Percentiles rank a stretch among this genome's conserved stretches.
These are phyloP conservation scores for Gyromitra esculenta DNA, from an alignment of 2,329 filamentous ascomycete genomes.

Conservation along the genomic window DNA sequence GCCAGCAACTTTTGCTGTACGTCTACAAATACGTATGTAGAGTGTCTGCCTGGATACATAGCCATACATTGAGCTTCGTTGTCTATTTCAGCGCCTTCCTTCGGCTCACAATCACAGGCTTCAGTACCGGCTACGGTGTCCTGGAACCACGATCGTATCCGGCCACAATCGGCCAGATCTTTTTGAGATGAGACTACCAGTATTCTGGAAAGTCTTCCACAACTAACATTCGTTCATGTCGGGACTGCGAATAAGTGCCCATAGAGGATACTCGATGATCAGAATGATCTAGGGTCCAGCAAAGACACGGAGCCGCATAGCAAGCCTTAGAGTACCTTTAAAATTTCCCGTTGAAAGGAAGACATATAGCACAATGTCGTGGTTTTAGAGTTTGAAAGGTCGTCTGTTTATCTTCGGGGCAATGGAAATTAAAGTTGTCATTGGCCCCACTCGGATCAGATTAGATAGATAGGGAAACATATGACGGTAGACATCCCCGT, in stretches of 20 bases:
- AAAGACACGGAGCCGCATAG: not conserved
- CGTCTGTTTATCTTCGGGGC: not conserved
- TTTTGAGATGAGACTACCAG: constrained; percentile 37
- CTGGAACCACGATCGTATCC: constrained; percentile 24
- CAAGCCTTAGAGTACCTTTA: not conserved
- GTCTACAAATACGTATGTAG: constrained; percentile 44
- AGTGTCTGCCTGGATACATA: constrained; percentile 8
- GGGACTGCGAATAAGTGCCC: not conserved
- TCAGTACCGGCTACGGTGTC: constrained; percentile 35
- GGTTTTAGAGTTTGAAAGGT: not conserved
- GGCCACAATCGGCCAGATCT: constrained; percentile 17
- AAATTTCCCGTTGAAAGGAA: not conserved
- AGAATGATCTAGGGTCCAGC: not conserved
- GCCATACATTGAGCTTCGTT: constrained; percentile 16
- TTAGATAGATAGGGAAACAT: constrained; percentile 39
- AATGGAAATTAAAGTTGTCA: constrained; percentile 27
- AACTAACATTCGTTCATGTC: not conserved
- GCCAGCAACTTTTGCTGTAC: constrained; percentile 41
- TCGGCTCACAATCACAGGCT: constrained; percentile 6
- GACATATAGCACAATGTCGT: not conserved
- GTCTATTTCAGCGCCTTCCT: constrained; percentile 17
- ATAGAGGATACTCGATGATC: not conserved
- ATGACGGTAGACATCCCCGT: constrained; percentile 16
- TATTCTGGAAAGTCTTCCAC: constrained; percentile 31
- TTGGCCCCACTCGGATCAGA: constrained; percentile 40